phyloP scores from a whole-genome alignment of 306 rosid species.

The Pterocarpus macrocarpus region DNA sequence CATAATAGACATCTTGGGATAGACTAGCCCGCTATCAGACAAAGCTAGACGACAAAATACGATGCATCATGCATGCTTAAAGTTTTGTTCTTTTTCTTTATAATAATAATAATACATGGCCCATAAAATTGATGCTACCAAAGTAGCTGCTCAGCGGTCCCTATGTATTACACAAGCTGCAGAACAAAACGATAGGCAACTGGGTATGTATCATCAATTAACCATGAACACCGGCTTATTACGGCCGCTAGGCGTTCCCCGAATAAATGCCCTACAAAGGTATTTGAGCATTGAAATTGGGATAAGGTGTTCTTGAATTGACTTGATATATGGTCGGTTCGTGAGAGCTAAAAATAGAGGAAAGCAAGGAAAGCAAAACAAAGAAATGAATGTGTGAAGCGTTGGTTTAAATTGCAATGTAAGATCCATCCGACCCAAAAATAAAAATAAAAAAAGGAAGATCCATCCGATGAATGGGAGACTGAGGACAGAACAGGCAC shows the following conservation, averaged over 20 bases:
- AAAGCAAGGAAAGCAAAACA: too few species aligned
- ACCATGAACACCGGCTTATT: not conserved
- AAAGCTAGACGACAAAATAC: conserved; percentile 52
- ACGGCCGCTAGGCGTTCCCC: not conserved
- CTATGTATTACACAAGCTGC: not conserved
- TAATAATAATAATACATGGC: conserved; percentile 25
- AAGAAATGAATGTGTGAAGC: too few species aligned
- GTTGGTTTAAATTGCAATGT: too few species aligned
- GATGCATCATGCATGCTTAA: conserved; percentile 12
- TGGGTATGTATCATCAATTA: not conserved
- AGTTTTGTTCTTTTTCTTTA: conserved; percentile 43
- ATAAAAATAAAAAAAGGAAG: too few species aligned
- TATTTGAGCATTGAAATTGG: not conserved
- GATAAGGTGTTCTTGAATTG: conserved; percentile 22
- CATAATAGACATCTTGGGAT: conserved; percentile 7
- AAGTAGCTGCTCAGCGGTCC: not conserved
- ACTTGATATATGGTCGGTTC: not conserved
- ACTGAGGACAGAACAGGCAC: too few species aligned
- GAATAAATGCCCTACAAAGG: conserved; percentile 27
- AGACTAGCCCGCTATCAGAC: conserved; percentile 38
- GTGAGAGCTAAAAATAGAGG: not conserved
- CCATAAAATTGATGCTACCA: not conserved
- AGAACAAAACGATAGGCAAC: not conserved
- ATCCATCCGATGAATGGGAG: too few species aligned
- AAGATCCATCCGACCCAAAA: too few species aligned